Conservation (phyloP, 139 green algal genomes). For the Picochlorum costavermella region DNA sequence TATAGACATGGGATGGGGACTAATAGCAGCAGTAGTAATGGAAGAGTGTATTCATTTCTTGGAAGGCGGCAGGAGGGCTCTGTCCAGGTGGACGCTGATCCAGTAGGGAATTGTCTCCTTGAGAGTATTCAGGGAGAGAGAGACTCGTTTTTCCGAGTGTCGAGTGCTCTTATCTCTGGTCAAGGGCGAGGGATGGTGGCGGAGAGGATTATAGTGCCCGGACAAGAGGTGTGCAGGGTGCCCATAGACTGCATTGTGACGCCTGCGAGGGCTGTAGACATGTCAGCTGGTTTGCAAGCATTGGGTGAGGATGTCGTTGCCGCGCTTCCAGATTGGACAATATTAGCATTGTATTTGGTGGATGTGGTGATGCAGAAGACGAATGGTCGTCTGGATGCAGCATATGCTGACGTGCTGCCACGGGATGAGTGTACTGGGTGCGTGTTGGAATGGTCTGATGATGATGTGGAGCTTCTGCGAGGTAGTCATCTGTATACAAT, state of each 20-base stretch:
- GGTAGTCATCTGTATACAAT: constrained; percentile 18
- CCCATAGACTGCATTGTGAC: constrained; percentile 42
- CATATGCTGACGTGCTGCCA: constrained; percentile 40
- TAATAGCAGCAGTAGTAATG: too few species aligned
- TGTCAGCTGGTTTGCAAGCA: background rate
- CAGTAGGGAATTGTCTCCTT: too few species aligned
- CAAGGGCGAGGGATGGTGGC: constrained; percentile 51
- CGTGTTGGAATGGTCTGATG: constrained; percentile 53
- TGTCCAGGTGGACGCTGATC: too few species aligned
- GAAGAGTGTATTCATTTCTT: too few species aligned
- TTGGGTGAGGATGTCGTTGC: background rate
- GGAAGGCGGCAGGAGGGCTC: too few species aligned
- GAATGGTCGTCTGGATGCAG: constrained; percentile 8
- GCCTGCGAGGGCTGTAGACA: constrained; percentile 24
- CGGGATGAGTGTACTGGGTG: constrained; percentile 14
- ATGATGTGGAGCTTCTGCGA: constrained; percentile 40
- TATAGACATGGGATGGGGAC: too few species aligned
- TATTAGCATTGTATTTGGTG: constrained; percentile 51
- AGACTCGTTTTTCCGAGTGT: background rate
- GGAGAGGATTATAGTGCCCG: constrained; percentile 17
- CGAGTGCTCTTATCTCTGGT: constrained; percentile 7
- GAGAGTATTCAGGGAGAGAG: too few species aligned
- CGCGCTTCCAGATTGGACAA: constrained; percentile 47
- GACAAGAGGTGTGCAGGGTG: constrained; percentile 41
- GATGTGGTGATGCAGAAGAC: constrained; percentile 19